Evolutionary conservation across 805 yeast genomes (phyloP), one percentile per base, ranked within the genome.

Genomic region (Phaffomyces opuntiae): DNA sequence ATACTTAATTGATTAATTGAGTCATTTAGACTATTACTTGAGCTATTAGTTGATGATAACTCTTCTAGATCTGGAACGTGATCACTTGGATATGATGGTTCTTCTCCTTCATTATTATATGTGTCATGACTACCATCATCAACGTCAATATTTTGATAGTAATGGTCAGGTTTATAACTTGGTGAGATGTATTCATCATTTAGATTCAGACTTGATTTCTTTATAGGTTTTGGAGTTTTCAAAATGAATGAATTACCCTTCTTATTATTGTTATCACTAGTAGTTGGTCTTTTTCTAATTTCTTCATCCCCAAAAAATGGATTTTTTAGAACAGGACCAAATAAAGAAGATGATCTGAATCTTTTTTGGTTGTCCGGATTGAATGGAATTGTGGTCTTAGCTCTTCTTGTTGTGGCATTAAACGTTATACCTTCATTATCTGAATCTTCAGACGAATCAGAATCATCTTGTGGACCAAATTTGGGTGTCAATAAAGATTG

Each of bases 351-450:
- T 4, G 63, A 58, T 49, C 63, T 54, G 37, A 49, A 57, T 42
- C 63, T 55, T 45, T 50, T 52, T 26, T 50, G 46, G 36, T 51
- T 37, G 32, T 49, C 51, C 13, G 33, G 9, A 14, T 16, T n/a
- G 7, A 9, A 12, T 41, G 25, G 7, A 27, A 19, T 16, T 43
- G 39, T 40, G 19, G 45, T 43, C n/a, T 43, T 45, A 33, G 53
- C 48, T 36, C 55, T 47, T 36, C 53, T 38, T 11, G 53, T 46
- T 1, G 46, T 38, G 1, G 49, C 60, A n/a, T 48, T 50, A 43
- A 59, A 58, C 21, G 56, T 58, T 9, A 59, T 40, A 12, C 62
- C 63, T 32, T 59, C 63, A 16, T 53, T 54, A 38, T 57, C 60
- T 2, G 55, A 51, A 8, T 53, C 47, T 29, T 21, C 24, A 21